A percentile compares a stretch with the other conserved stretches of the same genome.
phyloP scores from a whole-genome alignment of 495 filamentous ascomycete species.

The Darksidea phi region DNA sequence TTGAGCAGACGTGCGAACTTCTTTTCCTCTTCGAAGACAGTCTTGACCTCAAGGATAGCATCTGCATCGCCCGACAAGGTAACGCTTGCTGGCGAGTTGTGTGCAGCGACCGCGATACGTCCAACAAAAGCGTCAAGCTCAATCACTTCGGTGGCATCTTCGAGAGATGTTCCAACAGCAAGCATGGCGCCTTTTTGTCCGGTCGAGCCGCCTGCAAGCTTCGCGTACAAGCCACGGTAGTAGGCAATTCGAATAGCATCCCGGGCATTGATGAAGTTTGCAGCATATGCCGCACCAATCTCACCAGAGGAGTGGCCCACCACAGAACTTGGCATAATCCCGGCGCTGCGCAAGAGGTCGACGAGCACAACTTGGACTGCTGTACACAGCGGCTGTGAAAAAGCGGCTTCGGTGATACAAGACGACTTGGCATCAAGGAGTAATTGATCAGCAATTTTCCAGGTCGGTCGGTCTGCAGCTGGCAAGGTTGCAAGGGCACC shows the following conservation, averaged over 20 bases:
- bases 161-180: constrained; percentile 12
- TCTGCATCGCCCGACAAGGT: constrained; percentile 25
- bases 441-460: constrained; percentile 5
- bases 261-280: constrained; percentile 22
- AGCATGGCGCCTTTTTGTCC: constrained; percentile 19
- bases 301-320: constrained; percentile 32
- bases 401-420: constrained; percentile 3
- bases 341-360: constrained; percentile 27
- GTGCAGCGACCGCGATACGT: constrained; percentile 13
- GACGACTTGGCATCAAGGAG: background rate
- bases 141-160: background rate
- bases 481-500: constrained; percentile 9
- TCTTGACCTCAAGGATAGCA: constrained; percentile 6
- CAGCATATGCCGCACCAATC: constrained; percentile 29
- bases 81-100: constrained; percentile 22
- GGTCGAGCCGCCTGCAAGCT: constrained; percentile 1
- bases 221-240: constrained; percentile 38
- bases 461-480: constrained; percentile 5
- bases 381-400: constrained; percentile 40
- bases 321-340: constrained; percentile 10
- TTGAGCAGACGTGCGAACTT: constrained; percentile 23
- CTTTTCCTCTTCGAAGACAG: constrained; percentile 8
- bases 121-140: background rate
- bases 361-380: constrained; percentile 35
- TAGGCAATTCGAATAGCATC: constrained; percentile 50